Base-by-base conservation (phyloP, 2,329 filamentous ascomycete species). In the Parafenestella ontariensis region DNA sequence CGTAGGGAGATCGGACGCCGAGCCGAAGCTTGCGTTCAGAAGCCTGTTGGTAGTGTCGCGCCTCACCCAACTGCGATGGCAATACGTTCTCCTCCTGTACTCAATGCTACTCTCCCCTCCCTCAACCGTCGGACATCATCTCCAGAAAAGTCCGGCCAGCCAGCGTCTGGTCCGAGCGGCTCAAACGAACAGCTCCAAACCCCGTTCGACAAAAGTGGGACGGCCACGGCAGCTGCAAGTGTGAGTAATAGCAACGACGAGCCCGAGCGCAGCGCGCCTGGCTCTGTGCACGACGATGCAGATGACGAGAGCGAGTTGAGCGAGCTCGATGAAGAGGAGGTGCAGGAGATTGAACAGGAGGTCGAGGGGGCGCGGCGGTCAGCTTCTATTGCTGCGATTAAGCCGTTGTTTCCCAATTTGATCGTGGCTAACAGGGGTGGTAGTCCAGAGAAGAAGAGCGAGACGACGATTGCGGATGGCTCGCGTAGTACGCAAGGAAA, bases 1-100 rank as follows among this genome's bases (percentile, higher is more conserved):
- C 78, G 84, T 24, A 78, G 84, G 13, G 85, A 88, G 59, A 80
- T 88, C 23, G 81, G 84, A 54, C 81, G 82, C 40, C 81, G 81
- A 58, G 85, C 85, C 8, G 86, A 88, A 69, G 79, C 81, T 0
- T 84, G 84, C 54, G 79, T 82, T 1, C 69, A 74, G 57, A 80
- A 77, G 59, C 69, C 72, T 21, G 68, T 70, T 33, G 67, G 68
- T 24, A 64, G 68, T 45, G 65, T 77, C 59, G 61, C 64, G 1
- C 28, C 62, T 17, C 49, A 61, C n/a, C 42, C 63, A n/a, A 66
- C 68, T 4, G 59, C 65, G 0, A 74, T 76, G 44, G 67, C 72
- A 0, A 74, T 75, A 10, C 72, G 73, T 66, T 73, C 70, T 1
- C 72, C 72, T 11, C 58, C 68, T 4, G 43, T 62, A 2, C 17